Base-by-base conservation (phyloP, 2,329 filamentous ascomycete genomes). In the Verticillium isaacii region DNA sequence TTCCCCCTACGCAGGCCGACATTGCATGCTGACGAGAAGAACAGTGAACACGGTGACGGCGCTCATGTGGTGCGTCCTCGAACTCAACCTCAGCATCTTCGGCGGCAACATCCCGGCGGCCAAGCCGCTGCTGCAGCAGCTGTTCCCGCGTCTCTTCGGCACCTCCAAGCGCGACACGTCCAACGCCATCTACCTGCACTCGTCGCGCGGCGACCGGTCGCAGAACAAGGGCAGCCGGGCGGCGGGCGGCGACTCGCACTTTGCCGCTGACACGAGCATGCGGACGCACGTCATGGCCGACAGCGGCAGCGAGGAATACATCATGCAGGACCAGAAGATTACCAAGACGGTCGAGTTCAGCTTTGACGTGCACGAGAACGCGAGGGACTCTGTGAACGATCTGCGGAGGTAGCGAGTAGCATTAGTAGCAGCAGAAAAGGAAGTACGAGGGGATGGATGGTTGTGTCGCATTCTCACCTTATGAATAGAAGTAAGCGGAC, bases 1-100 rank as follows among this genome's bases (percentile, higher is more conserved):
- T 25, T 25, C 25, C 25, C 25, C 23, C 58, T 59, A 56, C 63
- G 39, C 8, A 45, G 17, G 23, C 11, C 59, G 41, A 58, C 57
- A 8, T 29, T 29, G 29, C 61, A 68, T 45, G 58, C 64, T 17
- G 61, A 68, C 37, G 63, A 63, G 5, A 29, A 34, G 36, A 67
- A 61, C 25, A 66, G 62, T 60, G 23, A 66, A 67, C 63, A 67
- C 65, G 2, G 57, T 59, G 2, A 61, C 56, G 15, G 67, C 67
- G 4, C 63, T 68, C 17, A 67, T 68, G 61, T 70, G 68, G 68
- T 68, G 65, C 52, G 61, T 66, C 37, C 64, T 69, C 50, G 68
- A 70, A 57, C 66, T 70, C 60, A 69, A 68, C 65, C 66, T 70
- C 32, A 66, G 65, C 39, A 68, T 70, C 61, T 65, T 68, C 58